A percentile compares a stretch with the other conserved stretches of the same genome.
phyloP scores from a whole-genome alignment of 1,284 basidiomycete species.

The Leccinum fuscescens region DNA sequence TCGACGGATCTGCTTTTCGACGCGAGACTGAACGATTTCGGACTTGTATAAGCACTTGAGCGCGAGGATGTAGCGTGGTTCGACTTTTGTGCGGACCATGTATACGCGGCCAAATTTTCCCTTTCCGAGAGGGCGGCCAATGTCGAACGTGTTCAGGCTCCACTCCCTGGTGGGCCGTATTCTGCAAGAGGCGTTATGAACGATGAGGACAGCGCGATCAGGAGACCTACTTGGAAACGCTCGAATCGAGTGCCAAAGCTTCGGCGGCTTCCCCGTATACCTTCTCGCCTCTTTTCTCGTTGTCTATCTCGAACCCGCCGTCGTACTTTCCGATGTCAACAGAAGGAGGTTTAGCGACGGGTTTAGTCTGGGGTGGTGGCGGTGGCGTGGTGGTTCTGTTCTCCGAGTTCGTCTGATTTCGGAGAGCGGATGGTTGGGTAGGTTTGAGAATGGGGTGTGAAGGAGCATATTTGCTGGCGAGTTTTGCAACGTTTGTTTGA shows the following conservation, averaged over 20 bases:
- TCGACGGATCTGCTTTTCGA: constrained; percentile 91
- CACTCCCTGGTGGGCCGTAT: constrained; percentile 76
- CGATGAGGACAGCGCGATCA: not conserved
- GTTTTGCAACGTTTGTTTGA: constrained; percentile 58
- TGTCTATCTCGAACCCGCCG: constrained; percentile 81
- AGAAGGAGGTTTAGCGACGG: constrained; percentile 22
- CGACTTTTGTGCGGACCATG: constrained; percentile 91
- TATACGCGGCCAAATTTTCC: constrained; percentile 99
- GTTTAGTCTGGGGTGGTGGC: constrained; percentile 14
- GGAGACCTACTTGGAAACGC: constrained; percentile 55
- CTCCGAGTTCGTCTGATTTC: constrained; percentile 36
- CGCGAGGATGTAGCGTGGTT: constrained; percentile 91
- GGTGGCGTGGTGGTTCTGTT: constrained; percentile 28
- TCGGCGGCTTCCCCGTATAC: constrained; percentile 73
- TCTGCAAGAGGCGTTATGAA: constrained; percentile 36
- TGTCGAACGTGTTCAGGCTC: constrained; percentile 86
- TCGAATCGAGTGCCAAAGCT: constrained; percentile 77
- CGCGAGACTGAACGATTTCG: constrained; percentile 84
- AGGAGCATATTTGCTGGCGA: constrained; percentile 65
- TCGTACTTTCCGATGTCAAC: constrained; percentile 84
- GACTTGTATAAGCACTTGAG: constrained; percentile 98
- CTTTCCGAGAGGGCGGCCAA: constrained; percentile 94
- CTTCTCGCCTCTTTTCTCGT: constrained; percentile 59
- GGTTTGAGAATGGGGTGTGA: constrained; percentile 46
- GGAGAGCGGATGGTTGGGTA: constrained; percentile 39